Base-by-base conservation (phyloP, 2,329 filamentous ascomycete genomes). In the Trichoderma cornu-damae region DNA sequence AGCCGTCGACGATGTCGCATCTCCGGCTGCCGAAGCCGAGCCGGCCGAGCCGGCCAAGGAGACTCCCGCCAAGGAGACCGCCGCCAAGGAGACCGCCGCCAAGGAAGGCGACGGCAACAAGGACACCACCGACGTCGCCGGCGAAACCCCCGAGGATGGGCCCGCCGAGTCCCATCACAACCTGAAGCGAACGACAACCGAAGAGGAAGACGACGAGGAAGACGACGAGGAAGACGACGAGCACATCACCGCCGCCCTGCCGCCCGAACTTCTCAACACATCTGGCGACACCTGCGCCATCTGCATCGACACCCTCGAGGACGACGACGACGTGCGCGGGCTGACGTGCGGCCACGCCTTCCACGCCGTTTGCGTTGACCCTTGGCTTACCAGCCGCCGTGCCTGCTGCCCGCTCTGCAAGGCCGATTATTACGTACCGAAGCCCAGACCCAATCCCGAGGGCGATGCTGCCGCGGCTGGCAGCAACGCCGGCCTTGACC, bases 321-420 rank as follows among this genome's bases (percentile, higher is more conserved):
- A 97, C 61, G 90, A 96, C 61, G 94, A 97, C 65, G 93, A 99
- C 69, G 86, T 99, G 49, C 89, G 94, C 64, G 94, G 94, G 2
- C 76, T 99, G 60, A 91, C 90, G 3, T 99, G 94, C 68, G 94
- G 94, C n/a, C 94, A 99, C 72, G 92, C 93, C 54, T 99, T 97
- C 82, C 94, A 99, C 70, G 92, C 91, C 50, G 89, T 88, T 37
- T 99, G 94, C 69, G 84, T 99, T 48, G 94, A 99, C 66, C 94
- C 94, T 9, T 99, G 94, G 94, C 77, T 99, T 62, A 99, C 94
- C 8, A 92, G 89, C 68, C 85, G 94, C 61, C 87, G 93, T 63
- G 94, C 94, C 24, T 97, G 93, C 77, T 99, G 94, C 70, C 94
- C 94, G 5, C 85, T 99, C 6, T 99, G 94, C 79, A 99, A 99